Conservation (phyloP, 2,329 filamentous ascomycete genomes). For the Diaporthe nobilis region DNA sequence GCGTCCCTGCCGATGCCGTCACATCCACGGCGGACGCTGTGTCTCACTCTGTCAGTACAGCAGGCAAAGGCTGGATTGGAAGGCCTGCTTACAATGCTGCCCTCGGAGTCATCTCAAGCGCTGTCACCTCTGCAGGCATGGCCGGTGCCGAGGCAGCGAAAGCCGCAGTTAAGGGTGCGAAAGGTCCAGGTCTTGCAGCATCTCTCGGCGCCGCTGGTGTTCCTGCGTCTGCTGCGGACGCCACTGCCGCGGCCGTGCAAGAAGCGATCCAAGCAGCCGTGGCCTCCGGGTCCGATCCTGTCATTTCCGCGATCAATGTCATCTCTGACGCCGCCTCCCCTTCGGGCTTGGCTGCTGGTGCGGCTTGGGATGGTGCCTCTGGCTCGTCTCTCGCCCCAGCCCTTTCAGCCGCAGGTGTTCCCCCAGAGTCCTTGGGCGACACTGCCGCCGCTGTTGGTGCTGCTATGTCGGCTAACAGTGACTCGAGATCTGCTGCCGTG, state of each 20-base stretch:
- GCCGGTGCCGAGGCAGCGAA: neutral
- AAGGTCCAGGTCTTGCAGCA: neutral
- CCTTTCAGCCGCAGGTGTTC: neutral
- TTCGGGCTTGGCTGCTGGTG: neutral
- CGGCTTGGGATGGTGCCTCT: neutral
- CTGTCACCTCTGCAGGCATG: neutral
- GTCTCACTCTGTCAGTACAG: neutral
- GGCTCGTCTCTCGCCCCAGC: neutral
- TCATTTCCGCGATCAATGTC: conserved; percentile 3
- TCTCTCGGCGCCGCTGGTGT: conserved; percentile 2
- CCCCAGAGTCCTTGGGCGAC: neutral
- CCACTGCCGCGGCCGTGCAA: neutral
- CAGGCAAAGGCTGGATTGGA: neutral
- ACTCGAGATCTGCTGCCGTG: neutral
- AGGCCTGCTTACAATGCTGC: conserved; percentile 15
- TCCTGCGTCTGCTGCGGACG: neutral
- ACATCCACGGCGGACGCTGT: neutral
- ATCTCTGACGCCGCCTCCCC: neutral
- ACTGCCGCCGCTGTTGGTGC: neutral
- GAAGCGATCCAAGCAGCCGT: neutral
- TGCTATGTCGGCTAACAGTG: neutral
- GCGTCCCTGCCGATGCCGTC: neutral
- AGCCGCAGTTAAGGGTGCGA: neutral
- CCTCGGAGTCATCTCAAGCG: neutral
- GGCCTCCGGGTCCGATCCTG: neutral